phyloP scores from a whole-genome alignment of 345 rosid genomes.

The Lagerstroemia speciosa region DNA sequence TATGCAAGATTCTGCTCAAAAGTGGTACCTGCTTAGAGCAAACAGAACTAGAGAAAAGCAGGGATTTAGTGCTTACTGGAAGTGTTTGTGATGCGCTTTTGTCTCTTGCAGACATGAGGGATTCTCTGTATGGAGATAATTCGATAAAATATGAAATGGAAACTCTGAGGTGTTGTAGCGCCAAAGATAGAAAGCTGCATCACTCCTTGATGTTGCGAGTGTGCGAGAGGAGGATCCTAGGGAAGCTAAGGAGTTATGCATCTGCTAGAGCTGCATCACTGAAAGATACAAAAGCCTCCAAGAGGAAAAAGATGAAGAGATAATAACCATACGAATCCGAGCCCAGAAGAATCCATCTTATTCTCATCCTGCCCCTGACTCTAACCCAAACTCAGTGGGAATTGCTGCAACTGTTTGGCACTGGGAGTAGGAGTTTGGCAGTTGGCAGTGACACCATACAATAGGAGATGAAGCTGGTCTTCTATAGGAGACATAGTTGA shows the following conservation, averaged over 20 bases:
- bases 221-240: slow-evolving; percentile 68
- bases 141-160: slow-evolving; percentile 40
- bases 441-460: not conserved
- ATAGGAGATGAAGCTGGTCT: not conserved
- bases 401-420: not conserved
- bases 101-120: slow-evolving; percentile 55
- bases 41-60: slow-evolving; percentile 23
- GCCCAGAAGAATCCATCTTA: not conserved
- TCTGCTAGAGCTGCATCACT: slow-evolving; percentile 1
- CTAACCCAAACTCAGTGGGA: not conserved
- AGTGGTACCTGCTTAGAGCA: slow-evolving; percentile 21
- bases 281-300: slow-evolving; percentile 6
- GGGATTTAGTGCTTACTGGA: slow-evolving; percentile 43
- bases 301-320: slow-evolving; percentile 22
- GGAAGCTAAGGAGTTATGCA: slow-evolving; percentile 46
- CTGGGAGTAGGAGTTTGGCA: not conserved
- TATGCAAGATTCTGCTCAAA: slow-evolving; percentile 26
- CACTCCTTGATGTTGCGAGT: slow-evolving; percentile 52
- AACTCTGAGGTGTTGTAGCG: slow-evolving; percentile 26
- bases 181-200: slow-evolving; percentile 44
- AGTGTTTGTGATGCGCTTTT: slow-evolving; percentile 54
- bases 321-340: not conserved
- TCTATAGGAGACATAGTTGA: not conserved
- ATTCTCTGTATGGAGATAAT: slow-evolving; percentile 41
- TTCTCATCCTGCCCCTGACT: not conserved